A percentile compares a stretch with the other conserved stretches of the same genome.
phyloP scores from a whole-genome alignment of 1,284 basidiomycete genomes.

The Rhodotorula sp. region DNA sequence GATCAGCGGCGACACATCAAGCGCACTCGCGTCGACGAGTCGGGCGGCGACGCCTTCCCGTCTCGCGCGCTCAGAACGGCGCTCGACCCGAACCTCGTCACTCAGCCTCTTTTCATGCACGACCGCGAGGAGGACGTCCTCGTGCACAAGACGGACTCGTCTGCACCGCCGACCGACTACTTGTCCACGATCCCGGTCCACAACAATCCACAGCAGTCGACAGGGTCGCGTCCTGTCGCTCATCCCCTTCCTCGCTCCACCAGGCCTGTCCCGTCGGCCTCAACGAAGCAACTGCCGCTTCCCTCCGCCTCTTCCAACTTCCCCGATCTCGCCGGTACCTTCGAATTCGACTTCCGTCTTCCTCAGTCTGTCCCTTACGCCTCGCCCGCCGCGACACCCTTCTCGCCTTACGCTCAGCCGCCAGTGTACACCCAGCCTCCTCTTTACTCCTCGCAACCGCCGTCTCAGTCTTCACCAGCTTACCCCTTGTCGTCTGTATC shows the following conservation, averaged over 20 bases:
- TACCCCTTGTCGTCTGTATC: background rate
- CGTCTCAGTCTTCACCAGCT: background rate
- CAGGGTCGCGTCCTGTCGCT: background rate
- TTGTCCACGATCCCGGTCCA: background rate
- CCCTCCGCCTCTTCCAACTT: background rate
- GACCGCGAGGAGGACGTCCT: conserved; percentile 16
- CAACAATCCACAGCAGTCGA: background rate
- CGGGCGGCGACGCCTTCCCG: conserved; percentile 2
- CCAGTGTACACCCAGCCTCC: conserved; percentile 7
- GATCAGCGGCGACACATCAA: conserved; percentile 22
- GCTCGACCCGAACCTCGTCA: background rate
- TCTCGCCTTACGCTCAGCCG: background rate
- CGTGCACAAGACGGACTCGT: background rate
- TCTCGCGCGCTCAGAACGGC: conserved; percentile 15
- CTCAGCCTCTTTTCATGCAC: conserved; percentile 15
- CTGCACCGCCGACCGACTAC: background rate
- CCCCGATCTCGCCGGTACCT: conserved; percentile 9
- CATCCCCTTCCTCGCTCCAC: background rate
- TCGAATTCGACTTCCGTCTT: conserved; percentile 21
- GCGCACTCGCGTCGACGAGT: conserved; percentile 5
- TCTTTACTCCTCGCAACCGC: background rate
- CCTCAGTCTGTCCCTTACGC: background rate
- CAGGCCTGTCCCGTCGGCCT: background rate
- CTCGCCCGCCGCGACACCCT: conserved; percentile 10
- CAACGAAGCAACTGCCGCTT: background rate